Conservation (phyloP, 169 alveolate species). For the Theileria equi region DNA sequence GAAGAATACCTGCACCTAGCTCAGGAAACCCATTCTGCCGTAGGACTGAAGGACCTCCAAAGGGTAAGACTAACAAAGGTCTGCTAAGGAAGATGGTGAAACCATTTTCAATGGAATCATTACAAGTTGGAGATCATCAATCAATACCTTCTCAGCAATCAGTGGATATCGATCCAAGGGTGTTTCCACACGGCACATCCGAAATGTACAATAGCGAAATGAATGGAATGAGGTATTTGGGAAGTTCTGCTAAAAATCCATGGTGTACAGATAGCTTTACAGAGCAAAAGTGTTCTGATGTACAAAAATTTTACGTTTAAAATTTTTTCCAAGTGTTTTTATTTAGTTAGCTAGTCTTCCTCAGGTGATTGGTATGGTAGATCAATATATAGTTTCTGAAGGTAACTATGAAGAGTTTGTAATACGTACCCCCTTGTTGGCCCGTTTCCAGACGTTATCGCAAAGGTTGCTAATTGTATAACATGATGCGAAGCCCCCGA, state of each 20-base stretch:
- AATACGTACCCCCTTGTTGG: constrained; percentile 59
- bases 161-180: too few relatives aligned
- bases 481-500: constrained; percentile 56
- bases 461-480: constrained; percentile 51
- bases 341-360: constrained; percentile 9
- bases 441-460: constrained; percentile 53
- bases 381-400: constrained; percentile 53
- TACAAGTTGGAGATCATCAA: too few relatives aligned
- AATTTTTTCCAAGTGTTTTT: too few relatives aligned
- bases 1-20: constrained; percentile 42
- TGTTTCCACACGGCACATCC: too few relatives aligned
- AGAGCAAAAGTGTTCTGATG: too few relatives aligned
- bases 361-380: constrained; percentile 41
- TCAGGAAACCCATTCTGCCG: constrained; percentile 64
- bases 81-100: constrained; percentile 40
- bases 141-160: too few relatives aligned
- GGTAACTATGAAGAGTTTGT: background rate
- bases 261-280: too few relatives aligned
- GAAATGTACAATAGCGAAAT: too few relatives aligned
- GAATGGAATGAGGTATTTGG: too few relatives aligned
- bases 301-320: too few relatives aligned
- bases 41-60: constrained; percentile 67
- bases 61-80: constrained; percentile 62
- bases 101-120: too few relatives aligned
- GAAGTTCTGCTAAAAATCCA: too few relatives aligned